phyloP scores from a whole-genome alignment of 2,329 filamentous ascomycete species.

The Rhinocladiella mackenziei region DNA sequence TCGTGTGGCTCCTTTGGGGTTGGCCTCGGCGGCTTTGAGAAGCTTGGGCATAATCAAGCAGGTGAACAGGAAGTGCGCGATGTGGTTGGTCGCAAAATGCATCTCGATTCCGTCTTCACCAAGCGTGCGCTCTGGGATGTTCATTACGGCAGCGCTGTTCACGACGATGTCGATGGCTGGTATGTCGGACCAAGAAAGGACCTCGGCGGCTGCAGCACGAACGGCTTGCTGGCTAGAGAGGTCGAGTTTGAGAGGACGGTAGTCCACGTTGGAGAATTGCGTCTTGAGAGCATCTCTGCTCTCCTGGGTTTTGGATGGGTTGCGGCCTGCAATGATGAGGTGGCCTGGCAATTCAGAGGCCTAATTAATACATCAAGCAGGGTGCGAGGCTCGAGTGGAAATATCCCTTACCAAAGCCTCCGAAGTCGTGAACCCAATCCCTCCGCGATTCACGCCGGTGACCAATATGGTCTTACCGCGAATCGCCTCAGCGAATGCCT shows the following conservation, averaged over 20 bases:
- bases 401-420: conserved; percentile 22
- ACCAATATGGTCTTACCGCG: conserved; percentile 37
- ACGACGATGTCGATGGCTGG: conserved; percentile 40
- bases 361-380: neutral
- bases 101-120: conserved; percentile 37
- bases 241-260: conserved; percentile 35
- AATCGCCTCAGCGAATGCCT: conserved; percentile 27
- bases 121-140: conserved; percentile 25
- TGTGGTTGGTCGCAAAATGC: conserved; percentile 39
- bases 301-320: conserved; percentile 33
- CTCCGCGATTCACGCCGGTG: conserved; percentile 39
- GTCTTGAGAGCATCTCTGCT: conserved; percentile 30
- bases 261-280: conserved; percentile 23
- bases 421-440: conserved; percentile 38
- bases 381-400: neutral
- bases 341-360: conserved; percentile 33
- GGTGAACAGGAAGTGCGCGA: conserved; percentile 38
- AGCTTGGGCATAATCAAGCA: conserved; percentile 38
- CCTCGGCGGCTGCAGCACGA: conserved; percentile 32
- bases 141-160: conserved; percentile 44
- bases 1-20: conserved; percentile 9
- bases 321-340: conserved; percentile 42
- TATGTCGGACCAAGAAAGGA: conserved; percentile 29
- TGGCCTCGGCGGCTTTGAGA: conserved; percentile 27
- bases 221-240: conserved; percentile 34